Evolutionary conservation across 768 basidiomycete genomes (phyloP).

Genomic region (Phanerochaete sordida): DNA sequence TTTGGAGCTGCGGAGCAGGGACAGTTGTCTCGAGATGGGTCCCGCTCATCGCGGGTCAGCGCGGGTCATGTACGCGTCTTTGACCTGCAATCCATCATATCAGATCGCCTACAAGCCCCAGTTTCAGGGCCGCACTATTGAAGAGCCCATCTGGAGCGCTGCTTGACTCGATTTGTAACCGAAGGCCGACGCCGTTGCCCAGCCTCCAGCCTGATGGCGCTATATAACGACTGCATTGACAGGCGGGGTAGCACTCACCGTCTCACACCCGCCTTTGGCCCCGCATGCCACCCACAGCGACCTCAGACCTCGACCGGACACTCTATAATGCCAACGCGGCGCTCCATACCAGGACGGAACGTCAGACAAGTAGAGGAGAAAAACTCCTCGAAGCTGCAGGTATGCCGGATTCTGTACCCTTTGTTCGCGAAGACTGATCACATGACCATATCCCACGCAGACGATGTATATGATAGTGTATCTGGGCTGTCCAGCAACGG

Average conservation of each 20-base stretch:
- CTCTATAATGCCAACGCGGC: background rate
- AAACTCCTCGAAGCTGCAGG: background rate
- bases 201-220: no score
- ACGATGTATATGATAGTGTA: background rate
- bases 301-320: background rate
- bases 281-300: background rate
- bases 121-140: background rate
- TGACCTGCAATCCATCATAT: no score
- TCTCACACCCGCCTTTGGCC: background rate
- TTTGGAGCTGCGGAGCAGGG: no score
- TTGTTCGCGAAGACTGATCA: background rate
- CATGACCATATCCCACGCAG: background rate
- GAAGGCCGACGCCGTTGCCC: no score
- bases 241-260: background rate
- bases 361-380: background rate
- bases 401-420: background rate
- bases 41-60: no score
- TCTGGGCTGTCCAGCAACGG: background rate
- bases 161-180: no score
- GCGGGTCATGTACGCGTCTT: no score
- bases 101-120: background rate
- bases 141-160: no score
- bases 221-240: background rate
- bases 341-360: background rate
- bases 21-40: no score